Evolutionary conservation across 169 alveolate genomes (phyloP).

Genomic region (Prorocentrum cordatum): DNA sequence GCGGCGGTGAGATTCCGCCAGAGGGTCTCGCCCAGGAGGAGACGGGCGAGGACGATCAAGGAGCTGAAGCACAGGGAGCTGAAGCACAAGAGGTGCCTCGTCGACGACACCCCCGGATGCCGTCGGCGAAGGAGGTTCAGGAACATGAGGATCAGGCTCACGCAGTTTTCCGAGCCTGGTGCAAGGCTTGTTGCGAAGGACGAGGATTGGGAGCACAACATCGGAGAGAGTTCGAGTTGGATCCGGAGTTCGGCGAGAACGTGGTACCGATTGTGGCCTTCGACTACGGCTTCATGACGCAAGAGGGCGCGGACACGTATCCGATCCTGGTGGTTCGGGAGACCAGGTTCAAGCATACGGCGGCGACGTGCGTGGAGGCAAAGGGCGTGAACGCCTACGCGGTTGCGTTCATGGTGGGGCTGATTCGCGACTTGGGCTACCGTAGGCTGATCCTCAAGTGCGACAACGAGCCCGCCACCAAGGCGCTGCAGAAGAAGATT

Average conservation of each 20-base stretch:
- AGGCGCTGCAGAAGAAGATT: background rate
- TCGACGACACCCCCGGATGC: no score
- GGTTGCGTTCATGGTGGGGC: background rate
- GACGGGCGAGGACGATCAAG: no score
- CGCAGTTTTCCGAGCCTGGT: no score
- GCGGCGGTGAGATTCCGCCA: no score
- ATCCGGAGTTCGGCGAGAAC: background rate
- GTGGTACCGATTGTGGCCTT: background rate
- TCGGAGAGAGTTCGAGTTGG: no score
- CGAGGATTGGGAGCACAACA: no score
- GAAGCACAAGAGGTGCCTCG: no score
- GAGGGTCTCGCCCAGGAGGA: no score
- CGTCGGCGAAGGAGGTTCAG: no score
- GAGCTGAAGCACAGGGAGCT: no score
- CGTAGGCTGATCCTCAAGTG: background rate
- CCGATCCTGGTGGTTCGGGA: background rate
- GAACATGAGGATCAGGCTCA: no score
- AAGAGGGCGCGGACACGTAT: background rate
- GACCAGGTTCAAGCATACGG: background rate
- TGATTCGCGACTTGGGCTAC: background rate
- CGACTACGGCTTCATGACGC: background rate
- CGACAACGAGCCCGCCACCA: background rate
- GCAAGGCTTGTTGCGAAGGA: no score
- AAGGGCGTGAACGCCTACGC: background rate
- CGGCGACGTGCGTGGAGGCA: background rate